These are phyloP conservation scores for Umbelopsis sp. DNA, from an alignment of 371 early-diverging fungal genomes.

Conservation along the genomic window DNA sequence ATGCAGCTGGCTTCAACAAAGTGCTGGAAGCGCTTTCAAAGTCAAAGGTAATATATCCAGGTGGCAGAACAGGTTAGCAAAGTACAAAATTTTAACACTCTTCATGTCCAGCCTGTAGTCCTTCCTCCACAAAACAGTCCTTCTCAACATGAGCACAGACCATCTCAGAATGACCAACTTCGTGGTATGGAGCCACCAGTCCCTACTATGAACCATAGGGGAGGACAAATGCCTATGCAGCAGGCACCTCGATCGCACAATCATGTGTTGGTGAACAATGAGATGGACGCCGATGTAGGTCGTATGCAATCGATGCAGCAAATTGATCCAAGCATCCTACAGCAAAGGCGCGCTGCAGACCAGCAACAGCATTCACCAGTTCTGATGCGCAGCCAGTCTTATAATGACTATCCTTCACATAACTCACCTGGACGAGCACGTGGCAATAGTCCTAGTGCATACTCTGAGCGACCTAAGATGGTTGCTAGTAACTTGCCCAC, in stretches of 20 bases:
- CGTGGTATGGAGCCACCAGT: background rate
- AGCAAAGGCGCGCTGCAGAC: background rate
- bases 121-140: background rate
- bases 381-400: background rate
- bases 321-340: background rate
- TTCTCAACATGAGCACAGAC: background rate
- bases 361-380: background rate
- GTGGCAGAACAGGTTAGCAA: no score
- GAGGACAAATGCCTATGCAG: background rate
- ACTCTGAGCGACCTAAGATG: constrained; percentile 2
- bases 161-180: background rate
- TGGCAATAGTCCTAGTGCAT: background rate
- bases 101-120: background rate
- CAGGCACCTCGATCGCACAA: background rate
- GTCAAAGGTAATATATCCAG: constrained; percentile 37
- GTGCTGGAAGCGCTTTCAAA: constrained; percentile 65
- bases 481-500: constrained; percentile 69
- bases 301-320: constrained; percentile 8
- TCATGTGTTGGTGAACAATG: background rate
- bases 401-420: background rate
- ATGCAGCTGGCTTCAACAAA: constrained; percentile 63
- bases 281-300: background rate
- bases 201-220: background rate
- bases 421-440: constrained; percentile 14
- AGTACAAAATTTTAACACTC: no score